Percentiles rank a stretch among this genome's conserved stretches.
These are phyloP conservation scores for Thelonectria olida DNA, from an alignment of 2,329 filamentous ascomycete genomes.

Conservation along the genomic window DNA sequence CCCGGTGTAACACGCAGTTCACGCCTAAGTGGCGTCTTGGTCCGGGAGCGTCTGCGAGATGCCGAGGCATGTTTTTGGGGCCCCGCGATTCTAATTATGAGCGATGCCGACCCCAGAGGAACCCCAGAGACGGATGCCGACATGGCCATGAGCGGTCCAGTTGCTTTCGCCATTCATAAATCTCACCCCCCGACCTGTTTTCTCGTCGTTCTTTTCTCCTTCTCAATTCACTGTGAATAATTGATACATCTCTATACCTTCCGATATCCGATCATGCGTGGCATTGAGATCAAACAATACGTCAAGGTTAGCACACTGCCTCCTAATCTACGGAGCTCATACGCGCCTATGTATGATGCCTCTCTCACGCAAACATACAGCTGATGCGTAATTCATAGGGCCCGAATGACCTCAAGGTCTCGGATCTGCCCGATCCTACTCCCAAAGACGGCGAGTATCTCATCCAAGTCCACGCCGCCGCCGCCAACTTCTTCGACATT, in stretches of 20 bases:
- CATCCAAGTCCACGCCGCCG: slow-evolving; percentile 85
- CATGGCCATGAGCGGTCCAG: background rate
- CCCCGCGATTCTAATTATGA: slow-evolving; percentile 1
- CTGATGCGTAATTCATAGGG: slow-evolving; percentile 59
- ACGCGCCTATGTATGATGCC: background rate
- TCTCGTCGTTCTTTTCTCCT: no score
- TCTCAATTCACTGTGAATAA: no score
- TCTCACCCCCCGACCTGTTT: background rate
- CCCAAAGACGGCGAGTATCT: slow-evolving; percentile 81
- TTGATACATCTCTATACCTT: no score
- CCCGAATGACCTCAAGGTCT: slow-evolving; percentile 80
- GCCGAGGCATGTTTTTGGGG: background rate
- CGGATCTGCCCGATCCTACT: slow-evolving; percentile 76
- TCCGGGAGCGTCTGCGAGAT: background rate
- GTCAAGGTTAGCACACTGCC: slow-evolving; percentile 66
- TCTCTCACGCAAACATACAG: background rate
- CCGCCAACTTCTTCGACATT: slow-evolving; percentile 97
- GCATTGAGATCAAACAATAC: slow-evolving; percentile 78
- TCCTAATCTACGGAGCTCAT: background rate
- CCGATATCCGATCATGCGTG: slow-evolving; percentile 68
- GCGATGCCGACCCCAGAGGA: background rate
- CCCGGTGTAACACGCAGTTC: no score
- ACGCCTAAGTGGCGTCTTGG: background rate
- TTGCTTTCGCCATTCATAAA: background rate
- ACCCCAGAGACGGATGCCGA: background rate